These are phyloP conservation scores for Ascosphaera aggregata DNA, from an alignment of 2,329 filamentous ascomycete genomes.

Conservation along the genomic window DNA sequence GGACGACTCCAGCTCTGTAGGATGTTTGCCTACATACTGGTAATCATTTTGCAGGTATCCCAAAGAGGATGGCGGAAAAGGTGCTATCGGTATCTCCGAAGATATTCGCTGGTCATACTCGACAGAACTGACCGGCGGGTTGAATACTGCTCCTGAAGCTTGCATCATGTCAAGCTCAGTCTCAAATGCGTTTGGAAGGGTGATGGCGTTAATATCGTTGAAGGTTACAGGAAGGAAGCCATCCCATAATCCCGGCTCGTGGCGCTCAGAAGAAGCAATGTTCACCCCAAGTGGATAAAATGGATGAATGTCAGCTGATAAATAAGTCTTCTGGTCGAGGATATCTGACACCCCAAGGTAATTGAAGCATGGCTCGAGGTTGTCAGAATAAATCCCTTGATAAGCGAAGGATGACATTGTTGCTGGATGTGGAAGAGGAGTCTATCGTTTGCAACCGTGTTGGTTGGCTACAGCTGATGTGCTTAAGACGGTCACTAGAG, in stretches of 20 bases:
- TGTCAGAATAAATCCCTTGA: background rate
- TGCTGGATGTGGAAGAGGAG: background rate
- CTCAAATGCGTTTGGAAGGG: background rate
- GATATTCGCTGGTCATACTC: background rate
- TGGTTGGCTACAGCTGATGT: too few species aligned
- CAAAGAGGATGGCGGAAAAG: background rate
- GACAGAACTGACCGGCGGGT: background rate
- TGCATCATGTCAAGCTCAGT: background rate
- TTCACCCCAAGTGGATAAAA: background rate
- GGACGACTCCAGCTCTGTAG: background rate
- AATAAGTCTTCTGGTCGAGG: background rate
- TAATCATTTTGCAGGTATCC: background rate
- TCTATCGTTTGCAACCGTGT: background rate
- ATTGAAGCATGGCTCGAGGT: background rate
- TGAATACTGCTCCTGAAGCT: background rate
- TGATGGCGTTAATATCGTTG: background rate
- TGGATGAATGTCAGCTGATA: background rate
- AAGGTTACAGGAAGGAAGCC: background rate
- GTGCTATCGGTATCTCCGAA: background rate
- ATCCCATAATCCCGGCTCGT: background rate
- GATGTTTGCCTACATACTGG: background rate
- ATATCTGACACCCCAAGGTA: background rate
- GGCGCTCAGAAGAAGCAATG: too few species aligned
- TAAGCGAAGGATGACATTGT: background rate
- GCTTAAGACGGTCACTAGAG: too few species aligned